phyloP scores from a whole-genome alignment of 441 rosid species.

The Pelargonium australe region DNA sequence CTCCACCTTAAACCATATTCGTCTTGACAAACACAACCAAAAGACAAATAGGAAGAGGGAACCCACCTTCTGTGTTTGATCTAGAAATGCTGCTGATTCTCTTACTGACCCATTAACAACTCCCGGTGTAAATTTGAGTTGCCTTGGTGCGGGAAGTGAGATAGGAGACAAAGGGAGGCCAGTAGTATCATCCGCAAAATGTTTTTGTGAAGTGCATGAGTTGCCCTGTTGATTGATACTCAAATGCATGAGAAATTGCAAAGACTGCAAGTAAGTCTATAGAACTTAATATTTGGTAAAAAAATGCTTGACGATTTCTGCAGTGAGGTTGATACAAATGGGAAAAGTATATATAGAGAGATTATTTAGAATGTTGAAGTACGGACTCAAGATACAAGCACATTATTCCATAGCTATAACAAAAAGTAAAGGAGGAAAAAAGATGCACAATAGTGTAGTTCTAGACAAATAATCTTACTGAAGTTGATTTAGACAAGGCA shows the following conservation, averaged over 20 bases:
- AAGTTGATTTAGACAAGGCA: slow-evolving; percentile 44
- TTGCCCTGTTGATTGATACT: slow-evolving; percentile 38
- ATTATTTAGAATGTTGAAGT: background rate
- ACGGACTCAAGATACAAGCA: slow-evolving; percentile 6
- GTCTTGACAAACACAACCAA: slow-evolving; percentile 10
- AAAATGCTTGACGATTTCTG: background rate
- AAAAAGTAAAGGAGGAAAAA: slow-evolving; percentile 1
- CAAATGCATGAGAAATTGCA: slow-evolving; percentile 12
- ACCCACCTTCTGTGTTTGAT: slow-evolving; percentile 38
- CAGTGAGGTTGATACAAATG: background rate
- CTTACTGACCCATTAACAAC: slow-evolving; percentile 39
- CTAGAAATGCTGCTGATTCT: slow-evolving; percentile 45
- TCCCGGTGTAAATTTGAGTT: slow-evolving; percentile 51
- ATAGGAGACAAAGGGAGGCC: slow-evolving; percentile 39
- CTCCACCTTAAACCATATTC: slow-evolving; percentile 11
- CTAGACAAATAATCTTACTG: slow-evolving; percentile 27
- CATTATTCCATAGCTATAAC: background rate
- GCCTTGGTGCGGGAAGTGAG: slow-evolving; percentile 58
- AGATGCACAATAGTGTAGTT: background rate
- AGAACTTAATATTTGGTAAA: background rate
- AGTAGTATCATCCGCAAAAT: slow-evolving; percentile 34
- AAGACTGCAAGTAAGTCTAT: background rate
- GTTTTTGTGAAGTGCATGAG: slow-evolving; percentile 47
- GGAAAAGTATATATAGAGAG: background rate
- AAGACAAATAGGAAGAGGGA: slow-evolving; percentile 8